Conservation (phyloP, 805 yeast species). For the Lachancea sp. region DNA sequence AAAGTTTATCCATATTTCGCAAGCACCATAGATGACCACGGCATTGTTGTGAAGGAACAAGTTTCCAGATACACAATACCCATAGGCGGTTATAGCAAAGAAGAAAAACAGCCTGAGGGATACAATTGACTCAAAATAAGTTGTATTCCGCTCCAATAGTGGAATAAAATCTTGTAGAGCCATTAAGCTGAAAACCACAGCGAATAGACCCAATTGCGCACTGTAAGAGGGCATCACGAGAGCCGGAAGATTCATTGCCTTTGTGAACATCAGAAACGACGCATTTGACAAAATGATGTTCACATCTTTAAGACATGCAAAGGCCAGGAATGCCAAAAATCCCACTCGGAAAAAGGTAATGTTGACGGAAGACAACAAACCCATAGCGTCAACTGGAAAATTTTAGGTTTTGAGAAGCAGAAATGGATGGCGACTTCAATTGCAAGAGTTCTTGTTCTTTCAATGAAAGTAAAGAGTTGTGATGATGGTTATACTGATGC, state of each 20-base stretch:
- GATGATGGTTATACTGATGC: no score
- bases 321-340: slow-evolving; percentile 40
- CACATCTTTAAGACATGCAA: slow-evolving; percentile 44
- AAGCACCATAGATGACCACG: slow-evolving; percentile 51
- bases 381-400: slow-evolving; percentile 34
- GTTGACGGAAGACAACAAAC: slow-evolving; percentile 44
- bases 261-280: slow-evolving; percentile 46
- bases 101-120: slow-evolving; percentile 49
- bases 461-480: no score
- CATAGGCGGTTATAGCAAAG: slow-evolving; percentile 44
- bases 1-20: slow-evolving; percentile 67
- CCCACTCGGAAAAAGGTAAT: slow-evolving; percentile 43
- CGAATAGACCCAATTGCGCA: slow-evolving; percentile 45
- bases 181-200: slow-evolving; percentile 39
- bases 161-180: slow-evolving; percentile 55
- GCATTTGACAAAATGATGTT: slow-evolving; percentile 39
- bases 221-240: slow-evolving; percentile 29
- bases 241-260: slow-evolving; percentile 49
- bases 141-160: slow-evolving; percentile 38
- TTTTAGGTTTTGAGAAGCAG: no score
- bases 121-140: slow-evolving; percentile 53
- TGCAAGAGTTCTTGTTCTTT: no score
- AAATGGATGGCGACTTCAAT: no score
- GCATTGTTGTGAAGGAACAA: slow-evolving; percentile 51
- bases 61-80: slow-evolving; percentile 42